Evolutionary conservation across 371 early-diverging fungal species (phyloP).

Genomic region (Mortierella sp.): DNA sequence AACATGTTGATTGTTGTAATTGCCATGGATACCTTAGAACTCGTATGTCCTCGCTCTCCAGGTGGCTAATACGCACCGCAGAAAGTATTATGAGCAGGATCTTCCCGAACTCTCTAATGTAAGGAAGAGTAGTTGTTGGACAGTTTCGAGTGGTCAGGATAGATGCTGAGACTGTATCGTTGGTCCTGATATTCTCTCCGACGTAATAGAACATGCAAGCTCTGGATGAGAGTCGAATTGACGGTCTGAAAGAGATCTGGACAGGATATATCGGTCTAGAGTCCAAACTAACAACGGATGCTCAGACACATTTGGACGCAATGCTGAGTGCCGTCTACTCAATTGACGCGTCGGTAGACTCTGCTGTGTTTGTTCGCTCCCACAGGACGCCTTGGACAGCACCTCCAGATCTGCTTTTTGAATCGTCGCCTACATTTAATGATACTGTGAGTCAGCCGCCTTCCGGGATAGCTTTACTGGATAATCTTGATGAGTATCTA

Average conservation of each 20-base stretch:
- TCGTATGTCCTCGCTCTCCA: slow-evolving; percentile 68
- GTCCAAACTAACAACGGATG: slow-evolving; percentile 51
- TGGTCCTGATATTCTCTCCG: not conserved
- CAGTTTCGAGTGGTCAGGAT: not conserved
- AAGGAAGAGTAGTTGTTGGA: slow-evolving; percentile 20
- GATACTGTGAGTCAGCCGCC: slow-evolving; percentile 46
- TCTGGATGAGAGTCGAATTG: slow-evolving; percentile 64
- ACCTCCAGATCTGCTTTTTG: slow-evolving; percentile 55
- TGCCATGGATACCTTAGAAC: slow-evolving; percentile 57
- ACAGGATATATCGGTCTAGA: slow-evolving; percentile 62
- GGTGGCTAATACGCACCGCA: slow-evolving; percentile 69
- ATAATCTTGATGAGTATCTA: no score
- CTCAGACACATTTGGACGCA: slow-evolving; percentile 56
- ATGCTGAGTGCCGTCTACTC: slow-evolving; percentile 52
- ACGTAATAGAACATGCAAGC: slow-evolving; percentile 68
- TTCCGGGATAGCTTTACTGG: not conserved
- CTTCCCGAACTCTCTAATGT: slow-evolving; percentile 72
- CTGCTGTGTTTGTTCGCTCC: slow-evolving; percentile 59
- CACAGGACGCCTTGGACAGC: slow-evolving; percentile 53
- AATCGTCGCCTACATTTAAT: slow-evolving; percentile 48
- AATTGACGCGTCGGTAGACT: slow-evolving; percentile 64
- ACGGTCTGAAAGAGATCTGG: slow-evolving; percentile 60
- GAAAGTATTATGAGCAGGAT: slow-evolving; percentile 70
- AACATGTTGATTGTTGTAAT: not conserved
- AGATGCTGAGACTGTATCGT: no score